Percentiles rank a stretch among this genome's conserved stretches.
phyloP scores from a whole-genome alignment of 306 rosid genomes.

The Macrotyloma uniflorum region DNA sequence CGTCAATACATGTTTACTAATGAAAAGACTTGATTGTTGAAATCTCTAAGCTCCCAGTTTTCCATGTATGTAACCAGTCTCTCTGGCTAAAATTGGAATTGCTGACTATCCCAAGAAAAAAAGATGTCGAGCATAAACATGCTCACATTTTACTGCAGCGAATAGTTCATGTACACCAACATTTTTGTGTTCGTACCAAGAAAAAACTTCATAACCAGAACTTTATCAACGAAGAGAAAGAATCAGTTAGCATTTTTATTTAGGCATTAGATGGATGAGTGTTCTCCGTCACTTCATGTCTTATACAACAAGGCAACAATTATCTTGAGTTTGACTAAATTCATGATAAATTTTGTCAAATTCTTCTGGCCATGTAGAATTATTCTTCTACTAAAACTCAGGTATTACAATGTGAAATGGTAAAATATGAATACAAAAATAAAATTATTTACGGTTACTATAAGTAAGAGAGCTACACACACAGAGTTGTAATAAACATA shows the following conservation, averaged over 20 bases:
- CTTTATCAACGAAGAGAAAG: background rate
- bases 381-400: background rate
- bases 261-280: background rate
- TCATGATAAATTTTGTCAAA: background rate
- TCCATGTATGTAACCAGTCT: background rate
- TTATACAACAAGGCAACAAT: constrained; percentile 4
- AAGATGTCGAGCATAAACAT: background rate
- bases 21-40: background rate
- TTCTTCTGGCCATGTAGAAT: background rate
- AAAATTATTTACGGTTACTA: too few relatives aligned
- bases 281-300: background rate
- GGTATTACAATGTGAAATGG: background rate
- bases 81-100: background rate
- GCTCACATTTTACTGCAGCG: background rate
- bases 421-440: background rate
- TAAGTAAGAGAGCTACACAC: too few relatives aligned
- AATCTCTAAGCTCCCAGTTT: constrained; percentile 14
- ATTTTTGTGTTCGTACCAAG: background rate
- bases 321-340: background rate
- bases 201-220: background rate
- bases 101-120: background rate
- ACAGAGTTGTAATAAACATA: too few relatives aligned
- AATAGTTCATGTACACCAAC: background rate
- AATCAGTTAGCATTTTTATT: background rate
- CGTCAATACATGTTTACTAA: background rate